A percentile compares a stretch with the other conserved stretches of the same genome.
These are phyloP conservation scores for Candida sp. DNA, from an alignment of 1,139 yeast species.

Conservation along the genomic window DNA sequence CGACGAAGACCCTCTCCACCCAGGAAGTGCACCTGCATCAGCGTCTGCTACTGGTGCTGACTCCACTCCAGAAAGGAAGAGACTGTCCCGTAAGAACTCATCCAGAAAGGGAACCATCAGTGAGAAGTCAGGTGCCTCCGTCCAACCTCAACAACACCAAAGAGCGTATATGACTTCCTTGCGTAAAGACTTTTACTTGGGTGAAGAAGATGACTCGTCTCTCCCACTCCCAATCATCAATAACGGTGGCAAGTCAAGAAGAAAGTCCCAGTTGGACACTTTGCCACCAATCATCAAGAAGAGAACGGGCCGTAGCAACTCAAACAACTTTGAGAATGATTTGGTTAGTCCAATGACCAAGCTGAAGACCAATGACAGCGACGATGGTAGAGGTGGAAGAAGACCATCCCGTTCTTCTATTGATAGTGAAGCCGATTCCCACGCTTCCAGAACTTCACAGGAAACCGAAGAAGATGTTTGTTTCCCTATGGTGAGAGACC, in stretches of 20 bases:
- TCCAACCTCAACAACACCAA: constrained; percentile 2
- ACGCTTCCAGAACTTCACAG: constrained; percentile 73
- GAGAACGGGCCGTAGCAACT: constrained; percentile 11
- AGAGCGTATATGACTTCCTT: constrained; percentile 14
- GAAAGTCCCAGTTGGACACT: constrained; percentile 32
- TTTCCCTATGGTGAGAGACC: constrained; percentile 88
- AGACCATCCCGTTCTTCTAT: constrained; percentile 42
- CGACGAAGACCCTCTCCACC: constrained; percentile 7
- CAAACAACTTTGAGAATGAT: constrained; percentile 31
- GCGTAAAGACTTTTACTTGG: constrained; percentile 16
- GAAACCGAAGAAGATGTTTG: constrained; percentile 98
- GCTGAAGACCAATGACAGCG: constrained; percentile 37
- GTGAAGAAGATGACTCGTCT: constrained; percentile 10
- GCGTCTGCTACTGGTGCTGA: constrained; percentile 5
- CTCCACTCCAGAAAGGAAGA: not conserved
- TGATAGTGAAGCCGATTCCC: constrained; percentile 72
- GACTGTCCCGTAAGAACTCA: constrained; percentile 4
- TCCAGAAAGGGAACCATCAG: constrained; percentile 8
- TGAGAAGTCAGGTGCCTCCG: constrained; percentile 8
- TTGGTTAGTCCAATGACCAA: constrained; percentile 35
- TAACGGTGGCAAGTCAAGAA: constrained; percentile 14
- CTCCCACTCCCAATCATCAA: constrained; percentile 9
- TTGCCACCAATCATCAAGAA: constrained; percentile 12
- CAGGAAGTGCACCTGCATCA: constrained; percentile 3
- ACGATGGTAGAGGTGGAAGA: constrained; percentile 19